phyloP scores from a whole-genome alignment of 129 eudicot genomes.

The Rutidosis leptorrhynchoides region DNA sequence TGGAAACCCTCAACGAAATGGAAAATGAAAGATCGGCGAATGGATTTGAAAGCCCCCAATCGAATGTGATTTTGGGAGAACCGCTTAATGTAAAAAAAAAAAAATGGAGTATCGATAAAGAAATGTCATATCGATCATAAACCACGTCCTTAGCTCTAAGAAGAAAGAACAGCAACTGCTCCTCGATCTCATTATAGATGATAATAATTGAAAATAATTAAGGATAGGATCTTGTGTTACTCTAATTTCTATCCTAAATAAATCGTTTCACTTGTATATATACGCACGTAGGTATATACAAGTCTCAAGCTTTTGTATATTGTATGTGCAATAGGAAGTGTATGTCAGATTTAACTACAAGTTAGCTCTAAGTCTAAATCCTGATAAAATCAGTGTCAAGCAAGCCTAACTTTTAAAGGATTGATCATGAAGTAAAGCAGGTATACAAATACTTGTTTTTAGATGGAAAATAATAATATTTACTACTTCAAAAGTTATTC shows the following conservation, averaged over 20 bases:
- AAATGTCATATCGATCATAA: not conserved
- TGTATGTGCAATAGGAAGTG: not conserved
- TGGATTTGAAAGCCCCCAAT: too few relatives aligned
- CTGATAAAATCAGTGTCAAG: too few relatives aligned
- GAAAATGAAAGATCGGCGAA: not conserved
- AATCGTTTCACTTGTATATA: constrained; percentile 12
- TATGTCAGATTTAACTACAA: not conserved
- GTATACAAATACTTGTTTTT: not conserved
- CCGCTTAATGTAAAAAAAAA: too few relatives aligned
- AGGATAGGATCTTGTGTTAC: constrained; percentile 5
- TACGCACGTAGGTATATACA: not conserved
- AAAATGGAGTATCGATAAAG: not conserved
- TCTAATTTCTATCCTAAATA: constrained; percentile 22
- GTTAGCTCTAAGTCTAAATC: not conserved
- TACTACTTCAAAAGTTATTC: not conserved
- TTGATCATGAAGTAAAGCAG: not conserved
- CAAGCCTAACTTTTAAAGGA: constrained; percentile 41
- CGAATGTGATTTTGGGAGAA: too few relatives aligned
- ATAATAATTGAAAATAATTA: constrained; percentile 23
- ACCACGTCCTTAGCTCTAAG: not conserved
- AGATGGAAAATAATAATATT: not conserved
- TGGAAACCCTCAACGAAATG: not conserved
- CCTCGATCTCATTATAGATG: not conserved
- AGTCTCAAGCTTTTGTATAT: not conserved
- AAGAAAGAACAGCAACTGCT: not conserved